Evolutionary conservation across 164 flowering plant species (phyloP).

Genomic region (Warburgia ugandensis): DNA sequence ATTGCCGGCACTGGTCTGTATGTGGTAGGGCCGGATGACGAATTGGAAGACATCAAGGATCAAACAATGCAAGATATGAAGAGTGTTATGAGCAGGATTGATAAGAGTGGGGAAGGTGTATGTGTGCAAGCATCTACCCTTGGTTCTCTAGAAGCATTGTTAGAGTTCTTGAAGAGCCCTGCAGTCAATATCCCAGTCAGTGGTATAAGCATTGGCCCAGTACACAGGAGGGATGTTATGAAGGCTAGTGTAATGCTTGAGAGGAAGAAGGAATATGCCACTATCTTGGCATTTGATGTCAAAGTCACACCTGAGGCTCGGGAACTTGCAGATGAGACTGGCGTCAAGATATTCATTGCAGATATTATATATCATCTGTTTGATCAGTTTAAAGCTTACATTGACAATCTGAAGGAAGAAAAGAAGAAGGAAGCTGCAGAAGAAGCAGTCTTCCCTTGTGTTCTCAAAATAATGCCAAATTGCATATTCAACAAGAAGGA

Average conservation of each 20-base stretch:
- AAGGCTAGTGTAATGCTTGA: constrained; percentile 97
- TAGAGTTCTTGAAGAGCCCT: constrained; percentile 86
- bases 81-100: constrained; percentile 81
- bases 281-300: constrained; percentile 95
- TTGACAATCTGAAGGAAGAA: constrained; percentile 88
- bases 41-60: constrained; percentile 68
- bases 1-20: constrained; percentile 87
- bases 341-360: constrained; percentile 86
- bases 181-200: constrained; percentile 89
- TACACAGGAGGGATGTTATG: constrained; percentile 95
- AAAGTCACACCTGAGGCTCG: constrained; percentile 95
- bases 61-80: constrained; percentile 82
- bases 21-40: constrained; percentile 85
- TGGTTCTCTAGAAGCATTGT: constrained; percentile 94
- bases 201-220: constrained; percentile 94
- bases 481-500: constrained; percentile 92
- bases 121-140: constrained; percentile 97
- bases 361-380: constrained; percentile 94
- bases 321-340: constrained; percentile 86
- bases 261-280: constrained; percentile 91
- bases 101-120: constrained; percentile 93
- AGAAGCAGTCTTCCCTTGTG: constrained; percentile 98
- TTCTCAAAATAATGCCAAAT: constrained; percentile 74
- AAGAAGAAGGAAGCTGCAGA: constrained; percentile 87
- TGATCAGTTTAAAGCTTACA: constrained; percentile 93